Conservation (phyloP, 2,329 filamentous ascomycete genomes). For the Mycosphaerella sp. region DNA sequence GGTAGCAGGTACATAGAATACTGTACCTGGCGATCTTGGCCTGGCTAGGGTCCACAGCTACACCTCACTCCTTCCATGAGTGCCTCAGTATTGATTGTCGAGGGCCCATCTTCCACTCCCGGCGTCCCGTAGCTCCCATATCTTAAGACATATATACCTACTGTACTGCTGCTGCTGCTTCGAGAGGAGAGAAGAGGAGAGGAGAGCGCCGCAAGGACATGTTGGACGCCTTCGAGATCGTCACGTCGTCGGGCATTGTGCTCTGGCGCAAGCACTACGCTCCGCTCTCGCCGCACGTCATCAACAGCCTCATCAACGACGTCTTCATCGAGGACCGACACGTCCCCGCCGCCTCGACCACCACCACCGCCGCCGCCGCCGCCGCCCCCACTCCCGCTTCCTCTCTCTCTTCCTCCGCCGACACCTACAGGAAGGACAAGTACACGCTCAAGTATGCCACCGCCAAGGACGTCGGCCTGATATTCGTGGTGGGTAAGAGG, state of each 20-base stretch:
- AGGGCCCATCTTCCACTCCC: background rate
- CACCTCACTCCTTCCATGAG: too few relatives aligned
- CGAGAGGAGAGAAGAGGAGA: background rate
- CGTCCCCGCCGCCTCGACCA: conserved; percentile 40
- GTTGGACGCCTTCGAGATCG: conserved; percentile 94
- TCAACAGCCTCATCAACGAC: conserved; percentile 93
- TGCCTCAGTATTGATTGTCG: too few relatives aligned
- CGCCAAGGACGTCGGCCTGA: conserved; percentile 85
- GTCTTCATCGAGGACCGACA: conserved; percentile 95
- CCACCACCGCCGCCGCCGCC: too few relatives aligned
- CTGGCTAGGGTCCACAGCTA: too few relatives aligned
- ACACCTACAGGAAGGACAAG: conserved; percentile 75
- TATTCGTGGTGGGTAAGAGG: conserved; percentile 71
- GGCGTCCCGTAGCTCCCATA: background rate
- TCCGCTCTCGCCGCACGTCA: conserved; percentile 69
- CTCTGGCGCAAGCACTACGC: conserved; percentile 89
- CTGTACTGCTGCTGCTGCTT: background rate
- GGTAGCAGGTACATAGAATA: too few relatives aligned
- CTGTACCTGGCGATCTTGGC: too few relatives aligned
- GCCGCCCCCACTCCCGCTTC: conserved; percentile 32
- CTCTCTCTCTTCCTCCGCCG: conserved; percentile 51
- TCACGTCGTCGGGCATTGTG: conserved; percentile 93
- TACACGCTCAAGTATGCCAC: conserved; percentile 93
- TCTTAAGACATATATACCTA: too few relatives aligned
- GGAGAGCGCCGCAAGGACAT: conserved; percentile 46